Evolutionary conservation across 805 yeast genomes (phyloP).

Genomic region (Brettanomyces nanus): DNA sequence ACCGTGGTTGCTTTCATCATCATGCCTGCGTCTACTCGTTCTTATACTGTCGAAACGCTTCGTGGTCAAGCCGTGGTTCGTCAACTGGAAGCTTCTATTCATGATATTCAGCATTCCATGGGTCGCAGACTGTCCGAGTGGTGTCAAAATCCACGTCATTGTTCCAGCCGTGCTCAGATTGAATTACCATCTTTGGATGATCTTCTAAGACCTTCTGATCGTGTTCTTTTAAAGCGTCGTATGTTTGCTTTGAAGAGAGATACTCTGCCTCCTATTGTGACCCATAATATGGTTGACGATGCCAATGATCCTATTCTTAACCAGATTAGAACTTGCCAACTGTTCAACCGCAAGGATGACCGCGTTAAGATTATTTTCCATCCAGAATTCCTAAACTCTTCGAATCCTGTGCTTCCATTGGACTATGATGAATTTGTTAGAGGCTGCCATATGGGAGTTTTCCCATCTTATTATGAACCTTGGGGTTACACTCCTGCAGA

Average conservation of each 20-base stretch:
- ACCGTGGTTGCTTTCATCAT: constrained; percentile 95
- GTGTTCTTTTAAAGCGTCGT: constrained; percentile 83
- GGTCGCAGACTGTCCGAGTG: constrained; percentile 87
- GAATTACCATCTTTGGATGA: constrained; percentile 71
- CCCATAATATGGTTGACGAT: constrained; percentile 95
- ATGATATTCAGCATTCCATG: constrained; percentile 77
- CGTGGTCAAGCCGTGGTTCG: constrained; percentile 94
- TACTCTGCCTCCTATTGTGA: constrained; percentile 87
- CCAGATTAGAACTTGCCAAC: constrained; percentile 84
- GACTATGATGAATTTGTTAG: constrained; percentile 97
- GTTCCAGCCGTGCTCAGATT: constrained; percentile 18
- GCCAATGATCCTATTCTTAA: constrained; percentile 82
- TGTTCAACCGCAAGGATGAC: constrained; percentile 84
- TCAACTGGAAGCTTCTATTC: constrained; percentile 81
- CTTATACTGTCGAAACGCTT: constrained; percentile 91
- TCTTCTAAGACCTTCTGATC: constrained; percentile 76
- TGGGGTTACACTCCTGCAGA: constrained; percentile 99
- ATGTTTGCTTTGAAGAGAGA: constrained; percentile 88
- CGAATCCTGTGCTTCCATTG: constrained; percentile 85
- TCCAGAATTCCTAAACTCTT: constrained; percentile 92
- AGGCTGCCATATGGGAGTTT: constrained; percentile 96
- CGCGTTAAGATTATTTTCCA: constrained; percentile 94
- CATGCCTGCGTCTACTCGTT: constrained; percentile 94
- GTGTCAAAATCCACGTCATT: constrained; percentile 47
- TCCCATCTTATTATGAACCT: constrained; percentile 97